phyloP scores from a whole-genome alignment of 2,329 filamentous ascomycete genomes.

The Diaporthe vaccinii region DNA sequence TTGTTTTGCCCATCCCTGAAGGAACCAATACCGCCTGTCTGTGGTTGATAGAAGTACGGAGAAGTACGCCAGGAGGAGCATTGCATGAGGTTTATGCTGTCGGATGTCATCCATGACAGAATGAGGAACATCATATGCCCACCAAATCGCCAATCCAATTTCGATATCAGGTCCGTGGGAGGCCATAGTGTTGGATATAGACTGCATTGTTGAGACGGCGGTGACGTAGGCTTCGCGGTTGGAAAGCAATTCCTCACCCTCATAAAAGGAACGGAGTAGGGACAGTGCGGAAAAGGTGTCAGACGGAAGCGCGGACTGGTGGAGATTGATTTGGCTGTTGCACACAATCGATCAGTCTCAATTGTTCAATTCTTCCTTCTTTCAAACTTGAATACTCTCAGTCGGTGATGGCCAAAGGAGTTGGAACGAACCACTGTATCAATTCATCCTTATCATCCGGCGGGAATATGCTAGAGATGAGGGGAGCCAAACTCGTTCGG shows the following conservation, averaged over 20 bases:
- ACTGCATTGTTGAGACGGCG: not conserved
- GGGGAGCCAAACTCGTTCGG: not conserved
- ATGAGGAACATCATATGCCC: not conserved
- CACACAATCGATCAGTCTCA: not conserved
- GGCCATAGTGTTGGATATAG: not conserved
- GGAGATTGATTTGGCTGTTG: not conserved
- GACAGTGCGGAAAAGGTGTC: constrained; percentile 2
- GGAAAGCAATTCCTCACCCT: not conserved
- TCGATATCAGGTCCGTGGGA: not conserved
- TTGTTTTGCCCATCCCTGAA: constrained; percentile 4
- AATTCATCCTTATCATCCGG: not conserved
- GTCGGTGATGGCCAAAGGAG: not conserved
- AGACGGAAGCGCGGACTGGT: not conserved
- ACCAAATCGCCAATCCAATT: not conserved
- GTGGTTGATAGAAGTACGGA: not conserved
- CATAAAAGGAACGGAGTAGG: not conserved
- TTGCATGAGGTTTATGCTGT: not conserved
- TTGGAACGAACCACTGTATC: not conserved
- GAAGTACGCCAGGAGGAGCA: constrained; percentile 13
- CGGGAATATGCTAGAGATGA: not conserved
- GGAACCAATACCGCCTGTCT: not conserved
- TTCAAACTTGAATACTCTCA: too few relatives aligned
- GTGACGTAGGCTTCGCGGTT: not conserved
- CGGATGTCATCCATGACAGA: not conserved
- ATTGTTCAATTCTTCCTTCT: too few relatives aligned